Conservation (phyloP, 129 eudicot species). For the Flaveria trinervia region DNA sequence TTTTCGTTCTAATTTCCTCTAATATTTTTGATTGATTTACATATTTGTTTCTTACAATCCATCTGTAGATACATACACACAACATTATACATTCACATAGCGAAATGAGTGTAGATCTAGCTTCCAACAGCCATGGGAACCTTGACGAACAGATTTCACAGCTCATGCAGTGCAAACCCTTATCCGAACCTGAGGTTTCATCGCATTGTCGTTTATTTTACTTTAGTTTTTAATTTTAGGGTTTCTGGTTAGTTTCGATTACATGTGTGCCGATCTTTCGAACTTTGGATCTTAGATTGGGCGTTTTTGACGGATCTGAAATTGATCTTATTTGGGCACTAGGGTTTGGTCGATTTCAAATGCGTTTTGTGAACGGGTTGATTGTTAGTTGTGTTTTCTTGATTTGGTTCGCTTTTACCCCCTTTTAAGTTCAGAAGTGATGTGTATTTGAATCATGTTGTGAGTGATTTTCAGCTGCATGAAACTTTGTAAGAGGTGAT, state of each 20-base stretch:
- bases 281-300: neutral
- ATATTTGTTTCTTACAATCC: neutral
- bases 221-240: slow-evolving; percentile 1
- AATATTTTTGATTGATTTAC: neutral
- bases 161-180: slow-evolving; percentile 86
- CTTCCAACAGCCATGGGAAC: slow-evolving; percentile 56
- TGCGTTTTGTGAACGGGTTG: slow-evolving; percentile 4
- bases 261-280: too few species aligned
- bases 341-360: neutral
- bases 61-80: neutral
- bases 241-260: neutral
- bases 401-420: neutral
- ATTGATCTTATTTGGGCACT: neutral
- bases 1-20: slow-evolving; percentile 19
- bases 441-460: neutral
- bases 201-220: neutral
- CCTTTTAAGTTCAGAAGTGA: neutral
- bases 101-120: slow-evolving; percentile 72
- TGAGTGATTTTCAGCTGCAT: neutral
- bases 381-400: neutral
- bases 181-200: slow-evolving; percentile 63
- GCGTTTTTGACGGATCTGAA: slow-evolving; percentile 18
- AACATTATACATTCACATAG: neutral
- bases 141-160: slow-evolving; percentile 72
- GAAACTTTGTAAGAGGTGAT: neutral